Conservation (phyloP, 495 filamentous ascomycete species). For the Penicillium longicatenatum region DNA sequence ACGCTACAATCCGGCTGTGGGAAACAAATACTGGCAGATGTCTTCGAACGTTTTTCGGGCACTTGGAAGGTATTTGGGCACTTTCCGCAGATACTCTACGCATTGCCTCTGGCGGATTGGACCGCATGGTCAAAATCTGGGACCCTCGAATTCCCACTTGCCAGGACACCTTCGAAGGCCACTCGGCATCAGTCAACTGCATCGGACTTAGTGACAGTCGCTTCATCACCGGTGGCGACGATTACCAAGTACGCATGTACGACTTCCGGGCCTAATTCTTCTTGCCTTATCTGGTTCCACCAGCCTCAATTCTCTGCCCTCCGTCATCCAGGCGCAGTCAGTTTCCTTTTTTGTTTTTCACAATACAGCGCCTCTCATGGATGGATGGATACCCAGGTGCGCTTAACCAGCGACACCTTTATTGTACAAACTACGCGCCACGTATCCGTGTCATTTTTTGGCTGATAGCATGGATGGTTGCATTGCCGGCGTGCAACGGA, state of each 20-base stretch:
- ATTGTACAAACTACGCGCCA: constrained; percentile 2
- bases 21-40: constrained; percentile 80
- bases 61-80: constrained; percentile 95
- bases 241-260: constrained; percentile 86
- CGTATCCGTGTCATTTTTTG: background rate
- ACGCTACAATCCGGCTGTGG: constrained; percentile 92
- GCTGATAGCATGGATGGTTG: constrained; percentile 3
- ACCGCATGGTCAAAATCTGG: constrained; percentile 97
- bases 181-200: constrained; percentile 87
- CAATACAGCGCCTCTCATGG: constrained; percentile 8
- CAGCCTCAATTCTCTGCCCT: background rate
- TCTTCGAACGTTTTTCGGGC: constrained; percentile 91
- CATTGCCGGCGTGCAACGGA: constrained; percentile 12
- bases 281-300: constrained; percentile 8
- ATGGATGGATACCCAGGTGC: constrained; percentile 30
- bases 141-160: constrained; percentile 88
- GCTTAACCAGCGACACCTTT: constrained; percentile 5
- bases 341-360: constrained; percentile 2
- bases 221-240: constrained; percentile 89
- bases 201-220: constrained; percentile 85
- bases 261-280: constrained; percentile 61
- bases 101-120: constrained; percentile 85
- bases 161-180: constrained; percentile 87
- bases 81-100: constrained; percentile 89
- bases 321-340: constrained; percentile 1